Base-by-base conservation (phyloP, 495 filamentous ascomycete species). In the Echria macrotheca region DNA sequence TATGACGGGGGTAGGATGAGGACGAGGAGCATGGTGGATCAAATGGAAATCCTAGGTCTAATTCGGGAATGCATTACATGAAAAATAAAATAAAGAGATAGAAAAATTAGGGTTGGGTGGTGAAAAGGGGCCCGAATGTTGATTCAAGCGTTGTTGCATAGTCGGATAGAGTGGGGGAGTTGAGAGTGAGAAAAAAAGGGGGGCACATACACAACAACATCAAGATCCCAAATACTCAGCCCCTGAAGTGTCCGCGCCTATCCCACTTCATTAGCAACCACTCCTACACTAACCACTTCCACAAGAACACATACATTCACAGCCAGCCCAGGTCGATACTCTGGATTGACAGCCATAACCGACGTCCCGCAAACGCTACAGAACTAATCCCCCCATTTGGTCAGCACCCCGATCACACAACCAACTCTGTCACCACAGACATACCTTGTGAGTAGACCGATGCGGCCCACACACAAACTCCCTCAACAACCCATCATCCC, bases 151-250 rank as follows among this genome's bases (percentile, higher is more conserved):
- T n/a, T n/a, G n/a, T n/a, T n/a, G n/a, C n/a, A n/a, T n/a, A n/a
- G n/a, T n/a, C n/a, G n/a, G n/a, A n/a, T n/a, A n/a, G n/a, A n/a
- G n/a, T n/a, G n/a, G n/a, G n/a, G n/a, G n/a, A n/a, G n/a, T n/a
- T n/a, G n/a, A n/a, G n/a, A n/a, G n/a, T n/a, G n/a, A n/a, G n/a
- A n/a, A n/a, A n/a, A n/a, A n/a, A n/a, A n/a, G n/a, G n/a, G n/a
- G n/a, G n/a, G n/a, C n/a, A n/a, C n/a, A n/a, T n/a, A n/a, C n/a
- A n/a, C n/a, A n/a, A n/a, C n/a, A n/a, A n/a, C n/a, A n/a, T n/a
- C n/a, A n/a, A n/a, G n/a, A 7, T 50, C 53, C 64, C 60, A 68
- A 17, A 61, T 43, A 36, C 73, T 61, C 11, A 75, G 43, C 7
- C 56, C 53, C 47, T 76, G 73, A 28, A 70, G 31, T 7, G 54